These are phyloP conservation scores for Yamadazyma dendronema DNA, from an alignment of 1,139 yeast species.

Conservation along the genomic window DNA sequence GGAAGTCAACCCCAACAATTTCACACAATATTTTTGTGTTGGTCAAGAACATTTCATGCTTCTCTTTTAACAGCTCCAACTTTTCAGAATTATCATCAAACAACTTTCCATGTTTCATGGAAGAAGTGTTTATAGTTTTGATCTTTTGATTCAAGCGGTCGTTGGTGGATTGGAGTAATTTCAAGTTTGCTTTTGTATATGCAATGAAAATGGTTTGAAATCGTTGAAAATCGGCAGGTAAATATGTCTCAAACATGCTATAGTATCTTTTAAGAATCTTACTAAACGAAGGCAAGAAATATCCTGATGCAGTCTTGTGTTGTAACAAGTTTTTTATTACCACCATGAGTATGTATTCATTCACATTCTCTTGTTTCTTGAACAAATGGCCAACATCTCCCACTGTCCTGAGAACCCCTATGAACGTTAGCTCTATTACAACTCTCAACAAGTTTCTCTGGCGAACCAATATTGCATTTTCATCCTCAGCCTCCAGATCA, in stretches of 20 bases:
- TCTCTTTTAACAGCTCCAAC: conserved; percentile 34
- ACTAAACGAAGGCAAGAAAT: conserved; percentile 45
- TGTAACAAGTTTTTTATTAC: conserved; percentile 56
- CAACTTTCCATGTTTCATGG: conserved; percentile 65
- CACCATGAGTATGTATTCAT: conserved; percentile 43
- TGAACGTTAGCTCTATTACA: conserved; percentile 59
- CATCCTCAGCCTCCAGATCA: conserved; percentile 45
- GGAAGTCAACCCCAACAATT: conserved; percentile 30
- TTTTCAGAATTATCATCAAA: conserved; percentile 51
- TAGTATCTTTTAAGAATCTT: conserved; percentile 52
- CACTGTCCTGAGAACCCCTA: conserved; percentile 53
- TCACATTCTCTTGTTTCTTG: conserved; percentile 15
- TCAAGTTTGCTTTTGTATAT: conserved; percentile 48
- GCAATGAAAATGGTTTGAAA: conserved; percentile 37
- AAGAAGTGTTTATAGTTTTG: conserved; percentile 48
- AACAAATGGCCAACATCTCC: conserved; percentile 32
- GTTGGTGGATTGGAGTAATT: conserved; percentile 34
- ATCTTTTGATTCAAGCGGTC: conserved; percentile 32
- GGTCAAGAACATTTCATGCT: conserved; percentile 45
- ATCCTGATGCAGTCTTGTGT: conserved; percentile 48
- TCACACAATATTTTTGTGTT: conserved; percentile 49
- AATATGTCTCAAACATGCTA: conserved; percentile 8
- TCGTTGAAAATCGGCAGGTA: conserved; percentile 12
- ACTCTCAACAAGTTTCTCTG: conserved; percentile 55
- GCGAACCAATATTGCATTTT: conserved; percentile 25